phyloP scores from a whole-genome alignment of 768 basidiomycete genomes.

The Hemileccinum impolitum region DNA sequence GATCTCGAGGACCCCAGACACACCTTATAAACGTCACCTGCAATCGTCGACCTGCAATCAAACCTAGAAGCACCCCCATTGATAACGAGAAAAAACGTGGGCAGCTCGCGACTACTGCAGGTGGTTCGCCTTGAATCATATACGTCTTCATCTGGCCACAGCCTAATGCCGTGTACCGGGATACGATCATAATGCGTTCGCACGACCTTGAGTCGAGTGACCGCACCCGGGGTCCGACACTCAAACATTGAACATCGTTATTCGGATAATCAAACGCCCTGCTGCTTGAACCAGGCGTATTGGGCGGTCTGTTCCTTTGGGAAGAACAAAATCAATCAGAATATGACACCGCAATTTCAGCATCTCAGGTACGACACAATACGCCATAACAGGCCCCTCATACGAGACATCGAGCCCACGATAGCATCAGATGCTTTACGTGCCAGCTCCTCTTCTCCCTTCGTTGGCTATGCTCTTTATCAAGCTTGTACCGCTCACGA shows the following conservation, averaged over 20 bases:
- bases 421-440: conserved; percentile 39
- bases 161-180: neutral
- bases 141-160: conserved; percentile 6
- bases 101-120: neutral
- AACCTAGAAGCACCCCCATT: conserved; percentile 4
- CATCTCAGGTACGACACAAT: conserved; percentile 11
- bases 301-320: too few relatives aligned
- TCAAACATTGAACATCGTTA: conserved; percentile 6
- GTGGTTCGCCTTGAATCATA: conserved; percentile 1
- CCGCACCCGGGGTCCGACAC: conserved; percentile 13
- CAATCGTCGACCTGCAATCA: conserved; percentile 3
- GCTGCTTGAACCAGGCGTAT: neutral
- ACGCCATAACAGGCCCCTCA: conserved; percentile 1
- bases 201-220: neutral
- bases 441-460: conserved; percentile 24
- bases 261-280: neutral
- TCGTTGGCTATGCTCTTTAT: conserved; percentile 63
- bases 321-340: conserved; percentile 10
- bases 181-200: neutral
- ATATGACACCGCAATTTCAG: conserved; percentile 12
- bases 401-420: conserved; percentile 8
- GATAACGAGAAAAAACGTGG: conserved; percentile 5
- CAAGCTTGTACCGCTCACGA: conserved; percentile 74
- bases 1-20: conserved; percentile 30
- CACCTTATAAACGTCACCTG: conserved; percentile 20